Conservation (phyloP, 768 basidiomycete genomes). For the Podaxis sp. region DNA sequence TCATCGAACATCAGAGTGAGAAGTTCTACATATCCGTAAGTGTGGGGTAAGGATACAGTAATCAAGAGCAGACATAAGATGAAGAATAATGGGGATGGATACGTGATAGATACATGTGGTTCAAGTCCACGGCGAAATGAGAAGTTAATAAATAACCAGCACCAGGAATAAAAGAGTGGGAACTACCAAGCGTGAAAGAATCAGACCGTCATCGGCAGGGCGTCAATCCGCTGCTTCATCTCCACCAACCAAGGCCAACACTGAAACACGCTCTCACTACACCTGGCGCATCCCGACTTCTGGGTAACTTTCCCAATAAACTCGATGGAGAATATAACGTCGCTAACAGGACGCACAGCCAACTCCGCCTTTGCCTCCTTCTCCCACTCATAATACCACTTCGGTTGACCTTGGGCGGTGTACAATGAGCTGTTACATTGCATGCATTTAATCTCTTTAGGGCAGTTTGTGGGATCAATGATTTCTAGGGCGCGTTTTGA, state of each 20-base stretch:
- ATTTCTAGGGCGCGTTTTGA: constrained; percentile 45
- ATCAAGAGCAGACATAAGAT: background rate
- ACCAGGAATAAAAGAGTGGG: background rate
- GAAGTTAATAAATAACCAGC: background rate
- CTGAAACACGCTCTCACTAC: constrained; percentile 63
- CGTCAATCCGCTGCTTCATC: constrained; percentile 59
- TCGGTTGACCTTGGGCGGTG: constrained; percentile 48
- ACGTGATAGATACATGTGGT: background rate
- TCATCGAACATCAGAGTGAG: background rate
- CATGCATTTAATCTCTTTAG: constrained; percentile 59
- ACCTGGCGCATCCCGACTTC: constrained; percentile 56
- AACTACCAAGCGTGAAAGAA: background rate
- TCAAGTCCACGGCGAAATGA: background rate
- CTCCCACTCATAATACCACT: constrained; percentile 70
- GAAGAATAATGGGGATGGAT: too few relatives aligned
- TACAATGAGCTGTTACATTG: constrained; percentile 57
- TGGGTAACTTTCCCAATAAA: constrained; percentile 55
- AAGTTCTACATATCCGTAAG: background rate
- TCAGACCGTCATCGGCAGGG: constrained; percentile 33
- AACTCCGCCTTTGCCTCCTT: constrained; percentile 58
- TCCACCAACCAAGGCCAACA: constrained; percentile 53
- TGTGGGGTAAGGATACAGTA: background rate
- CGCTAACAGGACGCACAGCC: constrained; percentile 50
- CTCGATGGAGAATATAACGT: constrained; percentile 56
- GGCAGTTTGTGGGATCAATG: constrained; percentile 30